Base-by-base conservation (phyloP, 768 basidiomycete species). In the Leccinum rimulosum region DNA sequence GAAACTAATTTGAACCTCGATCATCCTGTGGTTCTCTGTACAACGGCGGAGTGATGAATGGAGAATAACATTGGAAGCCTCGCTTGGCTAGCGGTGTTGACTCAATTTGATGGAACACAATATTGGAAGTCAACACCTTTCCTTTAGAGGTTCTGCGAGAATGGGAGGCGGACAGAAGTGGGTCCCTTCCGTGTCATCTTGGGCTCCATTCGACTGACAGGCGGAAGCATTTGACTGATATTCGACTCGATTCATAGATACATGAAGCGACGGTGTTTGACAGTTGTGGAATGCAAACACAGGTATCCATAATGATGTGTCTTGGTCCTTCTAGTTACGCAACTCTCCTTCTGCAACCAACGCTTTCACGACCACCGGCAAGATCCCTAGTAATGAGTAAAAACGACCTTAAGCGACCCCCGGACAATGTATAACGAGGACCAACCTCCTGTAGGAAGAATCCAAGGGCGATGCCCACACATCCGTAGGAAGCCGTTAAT, bases 401-500 rank as follows among this genome's bases (percentile, higher is more conserved):
- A 56, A 59, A 22, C 19, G 1, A 27, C 10, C 10, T 55, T 19
- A 52, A 53, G 8, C 27, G 4, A 15, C 7, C 9, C 25, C 22
- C 25, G 19, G 19, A 19, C 17, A 36, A 25, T n/a, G 11, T 22
- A 22, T 17, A 7, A 15, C 36, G 2, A n/a, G 15, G 31, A 70
- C 81, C 55, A 59, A 88, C 89, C 88, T 76, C 89, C 89, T 1
- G 86, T 88, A 3, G 84, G 80, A 33, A 90, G 68, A 6, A 66
- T 52, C 67, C 81, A 84, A 14, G 57, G 60, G 1, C 68, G 66
- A 27, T 84, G 78, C 0, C 78, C 78, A 22, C 84, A 70, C 0
- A 77, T 73, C 3, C 68, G 71, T 65, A 89, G 65, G 57, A 88
- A 81, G 1, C 80, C 84, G 48, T 80, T 76, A 50, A 87, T 84